Percentiles rank a stretch among this genome's conserved stretches.
These are phyloP conservation scores for Trichoderma harzianum DNA, from an alignment of 2,329 filamentous ascomycete species.

Conservation along the genomic window DNA sequence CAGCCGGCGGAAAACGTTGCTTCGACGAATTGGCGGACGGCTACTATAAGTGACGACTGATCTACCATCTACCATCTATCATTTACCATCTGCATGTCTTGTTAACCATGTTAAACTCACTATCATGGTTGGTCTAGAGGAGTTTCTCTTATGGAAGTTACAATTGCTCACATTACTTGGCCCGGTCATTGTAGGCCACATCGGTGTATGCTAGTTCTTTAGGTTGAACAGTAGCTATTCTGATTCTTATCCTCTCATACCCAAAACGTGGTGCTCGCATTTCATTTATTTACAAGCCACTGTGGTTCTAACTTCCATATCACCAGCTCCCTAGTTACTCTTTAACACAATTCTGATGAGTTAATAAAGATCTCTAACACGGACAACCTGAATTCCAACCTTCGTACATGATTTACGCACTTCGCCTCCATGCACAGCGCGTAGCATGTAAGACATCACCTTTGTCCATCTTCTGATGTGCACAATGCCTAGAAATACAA, in stretches of 20 bases:
- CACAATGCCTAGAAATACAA: slow-evolving; percentile 19
- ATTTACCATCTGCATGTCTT: neutral
- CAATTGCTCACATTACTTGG: neutral
- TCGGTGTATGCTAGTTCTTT: neutral
- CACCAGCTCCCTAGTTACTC: neutral
- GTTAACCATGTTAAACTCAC: neutral
- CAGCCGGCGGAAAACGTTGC: slow-evolving; percentile 36
- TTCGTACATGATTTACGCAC: neutral
- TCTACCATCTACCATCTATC: neutral
- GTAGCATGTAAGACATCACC: slow-evolving; percentile 33
- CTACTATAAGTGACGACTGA: slow-evolving; percentile 18
- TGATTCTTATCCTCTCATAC: neutral
- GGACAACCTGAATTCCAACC: neutral
- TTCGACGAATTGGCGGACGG: slow-evolving; percentile 39
- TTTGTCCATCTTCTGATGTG: slow-evolving; percentile 40
- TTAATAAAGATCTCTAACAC: neutral
- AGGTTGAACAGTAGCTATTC: neutral
- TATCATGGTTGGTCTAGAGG: neutral
- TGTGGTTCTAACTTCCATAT: neutral
- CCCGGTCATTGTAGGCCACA: neutral
- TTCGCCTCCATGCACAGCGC: neutral
- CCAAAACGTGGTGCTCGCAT: neutral
- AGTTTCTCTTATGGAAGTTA: neutral
- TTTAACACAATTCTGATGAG: neutral
- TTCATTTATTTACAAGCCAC: neutral